phyloP scores from a whole-genome alignment of 2,329 filamentous ascomycete species.

The Metarhizium rileyi region DNA sequence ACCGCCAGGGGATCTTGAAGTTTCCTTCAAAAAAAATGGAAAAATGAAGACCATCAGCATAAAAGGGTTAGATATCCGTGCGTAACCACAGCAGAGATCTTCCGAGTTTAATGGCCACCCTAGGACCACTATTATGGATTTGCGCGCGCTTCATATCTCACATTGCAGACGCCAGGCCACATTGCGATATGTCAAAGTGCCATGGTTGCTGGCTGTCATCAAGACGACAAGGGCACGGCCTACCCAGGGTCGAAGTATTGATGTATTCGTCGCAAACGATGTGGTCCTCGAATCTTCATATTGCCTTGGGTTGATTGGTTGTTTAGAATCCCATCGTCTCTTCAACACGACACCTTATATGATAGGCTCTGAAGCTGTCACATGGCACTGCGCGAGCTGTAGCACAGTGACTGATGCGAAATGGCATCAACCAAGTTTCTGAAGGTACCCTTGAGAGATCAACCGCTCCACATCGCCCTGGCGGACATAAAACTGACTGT shows the following conservation, averaged over 20 bases:
- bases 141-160: background rate
- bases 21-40: background rate
- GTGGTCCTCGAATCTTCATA: background rate
- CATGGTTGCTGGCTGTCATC: background rate
- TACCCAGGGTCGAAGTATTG: background rate
- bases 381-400: background rate
- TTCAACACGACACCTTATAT: background rate
- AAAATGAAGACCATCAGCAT: background rate
- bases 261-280: background rate
- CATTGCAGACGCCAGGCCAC: background rate
- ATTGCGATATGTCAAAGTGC: too few relatives aligned
- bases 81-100: background rate
- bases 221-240: background rate
- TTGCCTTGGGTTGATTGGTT: background rate
- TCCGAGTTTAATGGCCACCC: too few relatives aligned
- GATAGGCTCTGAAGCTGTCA: background rate
- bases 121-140: background rate
- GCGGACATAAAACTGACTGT: constrained; percentile 94
- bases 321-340: background rate
- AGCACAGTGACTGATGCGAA: background rate
- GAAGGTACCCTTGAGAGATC: constrained; percentile 89
- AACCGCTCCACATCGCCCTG: constrained; percentile 92
- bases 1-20: background rate
- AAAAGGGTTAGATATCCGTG: background rate
- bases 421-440: constrained; percentile 64